phyloP scores from a whole-genome alignment of 2,329 filamentous ascomycete genomes.

The Exophiala lecanii-corni region DNA sequence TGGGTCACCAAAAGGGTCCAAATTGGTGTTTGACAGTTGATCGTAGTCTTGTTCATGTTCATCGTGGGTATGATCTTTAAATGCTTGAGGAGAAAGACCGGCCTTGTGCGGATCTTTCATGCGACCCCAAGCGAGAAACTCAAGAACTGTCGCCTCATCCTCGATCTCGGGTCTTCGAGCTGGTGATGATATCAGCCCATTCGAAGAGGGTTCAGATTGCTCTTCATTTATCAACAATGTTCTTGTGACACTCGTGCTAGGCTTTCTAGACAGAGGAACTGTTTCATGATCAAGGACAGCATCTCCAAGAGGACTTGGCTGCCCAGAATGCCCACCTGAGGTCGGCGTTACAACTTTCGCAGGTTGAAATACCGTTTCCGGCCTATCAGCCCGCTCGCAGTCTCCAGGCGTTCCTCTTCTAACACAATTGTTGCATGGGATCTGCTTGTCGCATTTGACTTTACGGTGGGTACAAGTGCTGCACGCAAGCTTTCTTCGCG shows the following conservation, averaged over 20 bases:
- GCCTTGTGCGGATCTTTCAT: constrained; percentile 35
- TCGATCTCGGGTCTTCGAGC: constrained; percentile 31
- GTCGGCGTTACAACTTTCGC: too few relatives aligned
- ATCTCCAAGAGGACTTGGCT: too few relatives aligned
- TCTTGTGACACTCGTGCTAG: too few relatives aligned
- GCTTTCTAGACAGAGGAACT: too few relatives aligned
- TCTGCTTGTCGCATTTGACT: constrained; percentile 38
- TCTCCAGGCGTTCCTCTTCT: constrained; percentile 27
- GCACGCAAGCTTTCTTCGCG: constrained; percentile 29
- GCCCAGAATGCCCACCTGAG: too few relatives aligned
- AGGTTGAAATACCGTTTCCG: too few relatives aligned
- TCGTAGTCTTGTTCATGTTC: constrained; percentile 9
- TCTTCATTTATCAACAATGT: too few relatives aligned
- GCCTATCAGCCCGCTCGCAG: constrained; percentile 11
- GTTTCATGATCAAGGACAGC: too few relatives aligned
- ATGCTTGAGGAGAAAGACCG: constrained; percentile 13
- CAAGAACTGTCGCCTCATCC: constrained; percentile 45
- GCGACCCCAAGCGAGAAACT: constrained; percentile 47
- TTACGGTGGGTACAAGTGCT: constrained; percentile 29
- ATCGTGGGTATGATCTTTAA: constrained; percentile 5
- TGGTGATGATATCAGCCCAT: constrained; percentile 10
- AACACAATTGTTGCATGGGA: constrained; percentile 39
- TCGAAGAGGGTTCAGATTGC: too few relatives aligned
- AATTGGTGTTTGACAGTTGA: constrained; percentile 20
- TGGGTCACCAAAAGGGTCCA: constrained; percentile 21